Base-by-base conservation (phyloP, 1,284 basidiomycete species). In the Earliella scabrosa region DNA sequence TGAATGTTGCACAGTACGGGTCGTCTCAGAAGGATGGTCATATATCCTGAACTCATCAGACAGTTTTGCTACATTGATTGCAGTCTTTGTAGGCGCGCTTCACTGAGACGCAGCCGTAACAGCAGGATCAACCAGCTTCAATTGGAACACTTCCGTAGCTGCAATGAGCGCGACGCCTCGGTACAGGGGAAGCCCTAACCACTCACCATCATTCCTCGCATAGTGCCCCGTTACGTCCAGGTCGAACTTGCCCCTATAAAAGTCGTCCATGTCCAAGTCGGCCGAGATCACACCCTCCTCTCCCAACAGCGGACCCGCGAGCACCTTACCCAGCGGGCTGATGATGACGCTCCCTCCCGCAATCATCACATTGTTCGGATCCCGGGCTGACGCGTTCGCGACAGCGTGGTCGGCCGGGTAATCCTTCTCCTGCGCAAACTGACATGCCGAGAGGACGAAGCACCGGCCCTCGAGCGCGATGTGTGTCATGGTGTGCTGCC, bases 401-500 rank as follows among this genome's bases (percentile, higher is more conserved):
- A 82, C 79, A 23, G 84, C 72, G 61, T 88, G 84, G 56, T 79
- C 81, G 2, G 69, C 64, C 0, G 87, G 86, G 61, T 82, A 88
- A 67, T 89, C 81, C 66, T 78, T 79, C 64, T 83, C 83, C 64
- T 80, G 77, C 0, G 84, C 79, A 66, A 78, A 87, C 66, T 88
- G 88, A 66, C 82, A 89, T 16, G 81, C 83, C 16, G 83, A 80
- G 24, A 90, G 72, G 38, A 92, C 90, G 68, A 88, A 91, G 72
- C 87, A 90, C 23, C 90, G 79, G 2, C 89, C 90, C 71, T 92
- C 90, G 48, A 87, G 74, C 1, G 89, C 89, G 48, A 92, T 88
- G 66, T 90, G 88, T 48, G 78, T 71, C 87, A 92, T 90, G 1
- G 83, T 81, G 52, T 77, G 75, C 57, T 81, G 77, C 88, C 88